These are phyloP conservation scores for Geotrichum phurueaensis DNA, from an alignment of 1,139 yeast genomes.

Conservation along the genomic window DNA sequence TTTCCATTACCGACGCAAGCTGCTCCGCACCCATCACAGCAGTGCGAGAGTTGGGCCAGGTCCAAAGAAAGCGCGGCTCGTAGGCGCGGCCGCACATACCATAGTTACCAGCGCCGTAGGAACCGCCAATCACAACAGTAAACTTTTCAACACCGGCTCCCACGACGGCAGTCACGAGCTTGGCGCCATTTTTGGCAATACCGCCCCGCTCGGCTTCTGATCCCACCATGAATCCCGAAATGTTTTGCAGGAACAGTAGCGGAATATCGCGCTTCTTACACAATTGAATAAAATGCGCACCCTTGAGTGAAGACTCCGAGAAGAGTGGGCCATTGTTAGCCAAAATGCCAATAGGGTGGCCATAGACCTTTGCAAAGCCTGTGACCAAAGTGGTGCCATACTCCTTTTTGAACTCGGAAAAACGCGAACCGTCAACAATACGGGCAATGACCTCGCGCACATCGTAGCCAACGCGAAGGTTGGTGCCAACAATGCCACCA, in stretches of 20 bases:
- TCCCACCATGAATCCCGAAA: slow-evolving; percentile 37
- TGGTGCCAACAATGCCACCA: slow-evolving; percentile 34
- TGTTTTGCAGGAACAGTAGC: slow-evolving; percentile 34
- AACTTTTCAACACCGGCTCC: slow-evolving; percentile 34
- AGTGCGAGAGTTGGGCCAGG: slow-evolving; percentile 37
- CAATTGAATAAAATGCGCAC: slow-evolving; percentile 35
- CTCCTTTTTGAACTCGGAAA: slow-evolving; percentile 33
- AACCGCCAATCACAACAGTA: slow-evolving; percentile 35
- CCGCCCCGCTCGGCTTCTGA: slow-evolving; percentile 37
- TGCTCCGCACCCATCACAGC: slow-evolving; percentile 39
- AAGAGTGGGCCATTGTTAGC: slow-evolving; percentile 37
- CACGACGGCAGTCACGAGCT: slow-evolving; percentile 36
- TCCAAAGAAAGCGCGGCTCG: slow-evolving; percentile 34
- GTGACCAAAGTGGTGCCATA: slow-evolving; percentile 35
- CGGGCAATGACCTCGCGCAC: slow-evolving; percentile 36
- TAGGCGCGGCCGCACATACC: slow-evolving; percentile 38
- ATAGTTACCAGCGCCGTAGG: slow-evolving; percentile 37
- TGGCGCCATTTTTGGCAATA: slow-evolving; percentile 37
- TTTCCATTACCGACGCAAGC: slow-evolving; percentile 34
- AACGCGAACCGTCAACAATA: slow-evolving; percentile 34
- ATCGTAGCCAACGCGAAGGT: slow-evolving; percentile 33
- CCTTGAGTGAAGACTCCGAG: slow-evolving; percentile 34
- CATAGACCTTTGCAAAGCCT: slow-evolving; percentile 33
- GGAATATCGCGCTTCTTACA: slow-evolving; percentile 36
- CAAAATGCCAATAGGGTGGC: slow-evolving; percentile 34